Evolutionary conservation across 108 stramenopile genomes (phyloP), one percentile per base, ranked within the genome.

Genomic region (Parietichytrium sp.): DNA sequence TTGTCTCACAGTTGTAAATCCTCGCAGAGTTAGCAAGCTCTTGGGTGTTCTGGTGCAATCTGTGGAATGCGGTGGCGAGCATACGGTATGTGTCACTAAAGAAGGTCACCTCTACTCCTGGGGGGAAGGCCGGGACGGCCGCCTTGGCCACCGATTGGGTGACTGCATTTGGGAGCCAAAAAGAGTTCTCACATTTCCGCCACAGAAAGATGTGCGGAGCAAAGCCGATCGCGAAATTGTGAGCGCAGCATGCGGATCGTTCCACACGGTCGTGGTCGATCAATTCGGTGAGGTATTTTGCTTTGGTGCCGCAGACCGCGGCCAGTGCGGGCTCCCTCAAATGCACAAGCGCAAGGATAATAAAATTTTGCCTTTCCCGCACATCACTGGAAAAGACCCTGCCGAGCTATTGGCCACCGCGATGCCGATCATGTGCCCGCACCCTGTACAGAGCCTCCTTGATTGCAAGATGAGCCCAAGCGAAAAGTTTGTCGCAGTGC

Each of bases 241-340:
- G 29, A 1, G 45, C 20, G 29, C 45, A 10, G 33, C 61, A n/a
- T 33, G 38, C 10, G 20, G 61, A 33, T 16, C 42, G 33, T 33
- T 45, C 10, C 61, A 72, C 42, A 45, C 61, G 13, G 61, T 25
- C 33, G 45, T 72, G 23, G 38, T 72, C 13, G 61, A 72, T 27
- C 20, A 25, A n/a, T 33, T 45, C n/a, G 61, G 61, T 7, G 33
- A 10, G 8, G 61, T 72, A 0, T 2, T 72, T 33, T 72, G 61
- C 61, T 72, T 72, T 27, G 61, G 61, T 6, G 36, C 61, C 12
- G 23, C 0, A 7, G n/a, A 10, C 6, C 61, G 20, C 42, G 61
- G 61, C 3, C 61, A 72, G 61, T 72, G 61, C 42, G 61, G 61
- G 61, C 20, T 27, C 16, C 49, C 49, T 12, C 61, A 25, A 42